These are phyloP conservation scores for Mytilinidion resinicola DNA, from an alignment of 495 filamentous ascomycete genomes.

Conservation along the genomic window DNA sequence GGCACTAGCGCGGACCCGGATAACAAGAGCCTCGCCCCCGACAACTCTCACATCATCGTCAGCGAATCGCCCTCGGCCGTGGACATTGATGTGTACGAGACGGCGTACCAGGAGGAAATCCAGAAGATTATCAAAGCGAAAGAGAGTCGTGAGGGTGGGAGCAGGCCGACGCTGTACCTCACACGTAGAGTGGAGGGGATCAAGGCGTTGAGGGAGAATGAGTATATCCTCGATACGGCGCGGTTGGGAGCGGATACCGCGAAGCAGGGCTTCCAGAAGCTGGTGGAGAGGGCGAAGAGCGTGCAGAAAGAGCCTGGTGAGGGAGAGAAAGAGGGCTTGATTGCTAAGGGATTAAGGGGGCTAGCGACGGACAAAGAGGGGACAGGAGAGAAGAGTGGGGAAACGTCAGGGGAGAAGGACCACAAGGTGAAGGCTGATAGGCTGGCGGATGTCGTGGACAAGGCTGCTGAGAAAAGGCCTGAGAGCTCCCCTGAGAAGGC, in stretches of 20 bases:
- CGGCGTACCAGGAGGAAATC: conserved; percentile 75
- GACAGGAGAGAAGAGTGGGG: not conserved
- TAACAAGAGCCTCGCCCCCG: conserved; percentile 28
- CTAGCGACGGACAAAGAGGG: not conserved
- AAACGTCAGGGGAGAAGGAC: too few relatives aligned
- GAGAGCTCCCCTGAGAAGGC: too few relatives aligned
- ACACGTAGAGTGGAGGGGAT: conserved; percentile 55
- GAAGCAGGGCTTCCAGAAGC: conserved; percentile 11
- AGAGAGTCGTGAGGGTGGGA: conserved; percentile 27
- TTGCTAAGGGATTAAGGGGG: not conserved
- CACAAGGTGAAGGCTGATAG: too few relatives aligned
- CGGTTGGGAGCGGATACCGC: conserved; percentile 2
- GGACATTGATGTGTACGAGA: conserved; percentile 81
- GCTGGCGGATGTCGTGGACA: too few relatives aligned
- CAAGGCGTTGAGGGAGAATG: conserved; percentile 26
- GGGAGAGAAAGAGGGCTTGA: not conserved
- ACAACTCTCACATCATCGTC: conserved; percentile 40
- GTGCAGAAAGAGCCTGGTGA: not conserved
- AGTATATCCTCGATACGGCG: conserved; percentile 18
- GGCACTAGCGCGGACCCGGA: not conserved
- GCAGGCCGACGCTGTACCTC: conserved; percentile 45
- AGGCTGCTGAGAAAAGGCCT: too few relatives aligned
- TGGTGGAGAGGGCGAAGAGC: conserved; percentile 14
- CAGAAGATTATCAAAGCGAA: conserved; percentile 55
- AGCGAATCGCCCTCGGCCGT: conserved; percentile 76